Evolutionary conservation across 1,284 basidiomycete species (phyloP).

Genomic region (Uromyces viciae-fabae): DNA sequence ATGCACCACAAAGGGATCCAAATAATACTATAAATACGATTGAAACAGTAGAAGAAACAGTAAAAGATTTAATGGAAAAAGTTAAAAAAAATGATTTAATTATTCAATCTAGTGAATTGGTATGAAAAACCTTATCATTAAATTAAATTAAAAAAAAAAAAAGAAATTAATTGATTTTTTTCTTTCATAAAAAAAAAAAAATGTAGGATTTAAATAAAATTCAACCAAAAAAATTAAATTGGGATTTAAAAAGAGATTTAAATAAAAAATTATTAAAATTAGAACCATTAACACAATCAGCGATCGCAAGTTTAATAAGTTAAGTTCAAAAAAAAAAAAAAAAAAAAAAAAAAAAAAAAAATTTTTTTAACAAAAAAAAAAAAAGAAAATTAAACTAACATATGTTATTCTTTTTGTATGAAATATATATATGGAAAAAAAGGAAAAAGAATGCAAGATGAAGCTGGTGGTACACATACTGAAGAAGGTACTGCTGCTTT

Average conservation of each 20-base stretch:
- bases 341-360: too few relatives aligned
- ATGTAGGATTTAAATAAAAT: slow-evolving; percentile 39
- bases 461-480: neutral
- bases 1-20: slow-evolving; percentile 25
- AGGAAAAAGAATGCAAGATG: slow-evolving; percentile 44
- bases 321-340: neutral
- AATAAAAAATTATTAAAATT: slow-evolving; percentile 34
- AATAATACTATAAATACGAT: neutral
- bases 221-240: slow-evolving; percentile 44
- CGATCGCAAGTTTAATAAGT: slow-evolving; percentile 37
- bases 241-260: slow-evolving; percentile 44
- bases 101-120: slow-evolving; percentile 36
- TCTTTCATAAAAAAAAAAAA: neutral
- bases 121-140: too few relatives aligned
- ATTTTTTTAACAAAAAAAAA: too few relatives aligned
- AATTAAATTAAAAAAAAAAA: too few relatives aligned
- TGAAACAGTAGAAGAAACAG: slow-evolving; percentile 38
- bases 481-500: slow-evolving; percentile 33
- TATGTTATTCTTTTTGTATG: too few relatives aligned
- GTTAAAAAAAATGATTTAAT: slow-evolving; percentile 20
- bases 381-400: too few relatives aligned
- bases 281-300: slow-evolving; percentile 32
- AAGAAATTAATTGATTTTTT: neutral
- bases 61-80: slow-evolving; percentile 38
- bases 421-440: too few relatives aligned